Evolutionary conservation across 371 early-diverging fungal species (phyloP).

Genomic region (Lichtheimia ornata): DNA sequence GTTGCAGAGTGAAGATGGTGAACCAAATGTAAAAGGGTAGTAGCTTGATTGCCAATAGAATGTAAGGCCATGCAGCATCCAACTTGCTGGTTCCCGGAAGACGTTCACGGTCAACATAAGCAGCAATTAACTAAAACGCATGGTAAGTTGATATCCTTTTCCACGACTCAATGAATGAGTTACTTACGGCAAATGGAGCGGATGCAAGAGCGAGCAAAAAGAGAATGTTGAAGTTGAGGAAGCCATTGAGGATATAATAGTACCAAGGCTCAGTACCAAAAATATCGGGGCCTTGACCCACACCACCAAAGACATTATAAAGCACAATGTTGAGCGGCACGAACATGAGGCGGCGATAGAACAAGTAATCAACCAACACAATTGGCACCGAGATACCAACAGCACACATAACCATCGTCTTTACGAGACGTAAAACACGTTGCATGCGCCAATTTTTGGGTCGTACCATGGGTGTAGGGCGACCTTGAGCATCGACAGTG

Average conservation of each 20-base stretch:
- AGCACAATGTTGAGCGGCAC: slow-evolving; percentile 86
- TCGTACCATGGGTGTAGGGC: slow-evolving; percentile 24
- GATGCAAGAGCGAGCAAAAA: slow-evolving; percentile 72
- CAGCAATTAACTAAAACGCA: slow-evolving; percentile 29
- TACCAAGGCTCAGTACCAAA: slow-evolving; percentile 95
- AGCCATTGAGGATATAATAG: slow-evolving; percentile 85
- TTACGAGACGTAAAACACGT: slow-evolving; percentile 41
- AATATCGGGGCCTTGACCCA: slow-evolving; percentile 76
- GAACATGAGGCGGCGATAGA: slow-evolving; percentile 70
- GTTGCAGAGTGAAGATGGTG: slow-evolving; percentile 77
- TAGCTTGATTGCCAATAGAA: slow-evolving; percentile 57
- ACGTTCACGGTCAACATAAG: slow-evolving; percentile 44
- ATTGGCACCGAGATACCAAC: slow-evolving; percentile 44
- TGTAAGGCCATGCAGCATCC: slow-evolving; percentile 40
- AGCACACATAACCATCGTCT: slow-evolving; percentile 30
- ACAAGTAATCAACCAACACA: slow-evolving; percentile 70
- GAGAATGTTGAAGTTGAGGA: slow-evolving; percentile 86
- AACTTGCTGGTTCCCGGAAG: slow-evolving; percentile 35
- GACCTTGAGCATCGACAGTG: slow-evolving; percentile 27
- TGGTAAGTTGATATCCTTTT: not conserved
- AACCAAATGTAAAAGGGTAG: slow-evolving; percentile 79
- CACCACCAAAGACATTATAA: slow-evolving; percentile 87
- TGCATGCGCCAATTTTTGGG: slow-evolving; percentile 44
- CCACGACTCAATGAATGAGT: not conserved
- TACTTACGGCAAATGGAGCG: slow-evolving; percentile 62